A percentile compares a stretch with the other conserved stretches of the same genome.
Conservation (phyloP, 352 stramenopile genomes). For the Aphanomyces euteiches region DNA sequence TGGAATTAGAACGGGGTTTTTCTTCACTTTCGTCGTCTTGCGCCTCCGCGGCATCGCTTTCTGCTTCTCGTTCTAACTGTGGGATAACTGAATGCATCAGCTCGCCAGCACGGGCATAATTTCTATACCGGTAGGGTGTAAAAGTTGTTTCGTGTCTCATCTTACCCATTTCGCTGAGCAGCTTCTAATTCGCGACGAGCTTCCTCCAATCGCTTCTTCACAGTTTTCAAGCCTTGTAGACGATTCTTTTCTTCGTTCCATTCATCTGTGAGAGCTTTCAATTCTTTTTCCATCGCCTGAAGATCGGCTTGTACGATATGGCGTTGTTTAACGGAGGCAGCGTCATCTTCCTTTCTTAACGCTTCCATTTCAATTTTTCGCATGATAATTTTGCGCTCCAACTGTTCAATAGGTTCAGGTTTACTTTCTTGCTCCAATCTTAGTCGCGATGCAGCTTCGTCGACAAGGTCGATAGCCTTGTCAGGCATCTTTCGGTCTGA, state of each 20-base stretch:
- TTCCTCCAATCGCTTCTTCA: constrained; percentile 76
- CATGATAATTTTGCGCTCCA: constrained; percentile 77
- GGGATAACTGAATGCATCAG: constrained; percentile 80
- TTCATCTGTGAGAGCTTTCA: constrained; percentile 61
- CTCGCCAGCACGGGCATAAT: constrained; percentile 75
- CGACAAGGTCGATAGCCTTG: constrained; percentile 95
- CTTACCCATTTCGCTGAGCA: constrained; percentile 54
- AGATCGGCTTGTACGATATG: constrained; percentile 63
- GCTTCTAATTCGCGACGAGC: constrained; percentile 61
- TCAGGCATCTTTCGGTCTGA: constrained; percentile 94
- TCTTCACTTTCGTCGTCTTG: constrained; percentile 37
- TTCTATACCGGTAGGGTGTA: constrained; percentile 23
- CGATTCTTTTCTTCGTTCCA: constrained; percentile 74
- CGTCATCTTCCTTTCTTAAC: constrained; percentile 70
- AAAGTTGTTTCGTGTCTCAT: not conserved
- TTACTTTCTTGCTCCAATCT: constrained; percentile 84
- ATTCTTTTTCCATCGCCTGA: constrained; percentile 49
- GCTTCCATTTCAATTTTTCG: constrained; percentile 81
- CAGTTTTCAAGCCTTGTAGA: constrained; percentile 68
- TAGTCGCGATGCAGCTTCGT: constrained; percentile 86
- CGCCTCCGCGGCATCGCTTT: constrained; percentile 53
- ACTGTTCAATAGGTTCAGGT: constrained; percentile 72
- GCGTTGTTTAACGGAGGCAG: constrained; percentile 64
- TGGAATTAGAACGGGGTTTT: constrained; percentile 38
- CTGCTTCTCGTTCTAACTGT: constrained; percentile 61